phyloP scores from a whole-genome alignment of 2,329 filamentous ascomycete species.

The Sclerotinia nivalis region DNA sequence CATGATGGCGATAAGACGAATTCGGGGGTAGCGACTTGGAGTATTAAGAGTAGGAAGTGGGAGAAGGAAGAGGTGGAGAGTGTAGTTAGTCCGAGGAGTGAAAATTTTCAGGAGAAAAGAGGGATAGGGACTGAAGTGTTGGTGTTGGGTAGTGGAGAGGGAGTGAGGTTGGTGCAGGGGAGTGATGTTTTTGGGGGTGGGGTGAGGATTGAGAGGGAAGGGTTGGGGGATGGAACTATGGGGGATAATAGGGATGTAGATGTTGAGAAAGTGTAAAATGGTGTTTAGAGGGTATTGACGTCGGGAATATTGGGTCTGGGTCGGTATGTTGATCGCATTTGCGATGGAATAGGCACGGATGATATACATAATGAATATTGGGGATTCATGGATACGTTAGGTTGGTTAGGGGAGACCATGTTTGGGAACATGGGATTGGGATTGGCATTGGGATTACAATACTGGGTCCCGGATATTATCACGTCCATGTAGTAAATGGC shows the following conservation, averaged over 20 bases:
- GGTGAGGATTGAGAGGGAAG: constrained; percentile 44
- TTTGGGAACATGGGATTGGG: too few species aligned
- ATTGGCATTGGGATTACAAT: too few species aligned
- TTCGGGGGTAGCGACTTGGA: constrained; percentile 52
- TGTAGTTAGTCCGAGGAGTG: constrained; percentile 37
- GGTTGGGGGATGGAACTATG: too few species aligned
- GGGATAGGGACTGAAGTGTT: constrained; percentile 45
- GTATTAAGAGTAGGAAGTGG: constrained; percentile 51
- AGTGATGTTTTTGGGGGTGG: constrained; percentile 35
- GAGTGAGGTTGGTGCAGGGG: constrained; percentile 44
- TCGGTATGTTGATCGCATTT: too few species aligned
- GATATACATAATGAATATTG: too few species aligned
- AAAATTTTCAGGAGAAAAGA: constrained; percentile 28
- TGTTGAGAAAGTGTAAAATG: background rate
- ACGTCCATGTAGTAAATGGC: too few species aligned
- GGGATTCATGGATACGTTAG: too few species aligned
- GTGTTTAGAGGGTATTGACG: background rate
- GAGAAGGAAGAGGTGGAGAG: constrained; percentile 49
- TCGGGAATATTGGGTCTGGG: too few species aligned
- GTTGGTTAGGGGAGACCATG: too few species aligned
- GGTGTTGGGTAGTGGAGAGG: constrained; percentile 47
- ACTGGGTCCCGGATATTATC: too few species aligned
- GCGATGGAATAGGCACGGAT: too few species aligned
- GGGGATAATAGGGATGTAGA: background rate
- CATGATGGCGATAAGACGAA: constrained; percentile 62